Conservation (phyloP, 1,284 basidiomycete species). For the Malassezia obtusa region DNA sequence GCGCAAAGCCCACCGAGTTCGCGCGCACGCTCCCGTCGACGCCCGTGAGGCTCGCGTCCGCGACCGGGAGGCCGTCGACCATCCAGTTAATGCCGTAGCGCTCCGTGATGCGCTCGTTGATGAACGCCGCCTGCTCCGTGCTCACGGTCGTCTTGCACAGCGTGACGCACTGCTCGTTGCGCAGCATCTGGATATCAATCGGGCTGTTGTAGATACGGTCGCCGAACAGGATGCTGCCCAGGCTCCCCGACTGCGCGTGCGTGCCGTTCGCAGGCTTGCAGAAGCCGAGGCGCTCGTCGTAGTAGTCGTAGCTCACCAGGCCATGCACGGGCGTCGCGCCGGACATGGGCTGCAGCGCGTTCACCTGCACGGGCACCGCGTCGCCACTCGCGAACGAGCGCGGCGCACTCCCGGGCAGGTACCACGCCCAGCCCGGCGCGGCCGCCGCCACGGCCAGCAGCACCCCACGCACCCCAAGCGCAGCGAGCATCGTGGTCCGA, state of each 20-base stretch:
- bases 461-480: neutral
- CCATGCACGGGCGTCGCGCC: conserved; percentile 37
- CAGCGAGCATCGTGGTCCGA: neutral
- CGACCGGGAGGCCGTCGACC: conserved; percentile 83
- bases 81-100: conserved; percentile 93
- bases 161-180: conserved; percentile 63
- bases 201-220: conserved; percentile 88
- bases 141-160: conserved; percentile 64
- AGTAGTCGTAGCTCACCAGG: conserved; percentile 59
- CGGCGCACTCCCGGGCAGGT: conserved; percentile 49
- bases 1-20: conserved; percentile 48
- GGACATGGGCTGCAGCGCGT: conserved; percentile 45
- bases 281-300: conserved; percentile 73
- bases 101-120: conserved; percentile 81
- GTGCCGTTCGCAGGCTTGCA: conserved; percentile 70
- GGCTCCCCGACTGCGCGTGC: conserved; percentile 69
- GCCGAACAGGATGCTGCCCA: conserved; percentile 89
- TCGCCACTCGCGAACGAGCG: conserved; percentile 45
- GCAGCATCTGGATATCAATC: conserved; percentile 69
- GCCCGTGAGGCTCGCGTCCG: conserved; percentile 50
- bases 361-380: conserved; percentile 45
- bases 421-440: conserved; percentile 27
- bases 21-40: conserved; percentile 55
- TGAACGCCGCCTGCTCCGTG: conserved; percentile 68
- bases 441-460: neutral